Evolutionary conservation across 2,329 filamentous ascomycete species (phyloP).

Genomic region (Orbilia blumenaviensis): DNA sequence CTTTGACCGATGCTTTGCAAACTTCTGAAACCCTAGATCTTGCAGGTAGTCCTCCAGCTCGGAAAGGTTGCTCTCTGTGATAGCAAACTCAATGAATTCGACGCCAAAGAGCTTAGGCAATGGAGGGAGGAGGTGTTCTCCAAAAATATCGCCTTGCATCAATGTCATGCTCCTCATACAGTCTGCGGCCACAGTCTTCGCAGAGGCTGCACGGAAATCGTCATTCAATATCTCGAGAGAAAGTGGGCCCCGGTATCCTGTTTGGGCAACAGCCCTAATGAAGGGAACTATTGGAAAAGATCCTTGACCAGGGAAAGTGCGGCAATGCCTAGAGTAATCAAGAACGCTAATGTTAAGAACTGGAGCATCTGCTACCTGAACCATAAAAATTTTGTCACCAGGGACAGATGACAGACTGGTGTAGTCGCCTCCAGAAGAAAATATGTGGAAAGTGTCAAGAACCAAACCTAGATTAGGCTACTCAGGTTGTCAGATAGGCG

Average conservation of each 20-base stretch:
- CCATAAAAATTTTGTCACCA: conserved; percentile 56
- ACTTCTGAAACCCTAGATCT: conserved; percentile 53
- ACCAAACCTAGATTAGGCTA: conserved; percentile 54
- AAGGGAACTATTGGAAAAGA: conserved; percentile 55
- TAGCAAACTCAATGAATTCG: conserved; percentile 55
- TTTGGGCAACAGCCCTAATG: conserved; percentile 51
- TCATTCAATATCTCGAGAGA: conserved; percentile 55
- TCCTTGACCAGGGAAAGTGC: conserved; percentile 54
- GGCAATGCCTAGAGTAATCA: conserved; percentile 55
- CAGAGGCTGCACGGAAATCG: conserved; percentile 54
- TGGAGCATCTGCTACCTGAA: conserved; percentile 55
- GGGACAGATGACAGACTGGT: conserved; percentile 53
- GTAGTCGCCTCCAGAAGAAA: conserved; percentile 54
- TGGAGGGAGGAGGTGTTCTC: conserved; percentile 53
- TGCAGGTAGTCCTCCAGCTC: conserved; percentile 52
- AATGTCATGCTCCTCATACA: conserved; percentile 54
- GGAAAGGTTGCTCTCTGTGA: conserved; percentile 51
- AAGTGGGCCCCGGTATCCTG: conserved; percentile 54
- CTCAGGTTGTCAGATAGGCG: conserved; percentile 41
- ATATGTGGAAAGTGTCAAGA: conserved; percentile 56
- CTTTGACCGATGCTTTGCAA: conserved; percentile 51
- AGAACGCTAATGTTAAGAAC: conserved; percentile 55
- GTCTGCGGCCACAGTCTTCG: conserved; percentile 52
- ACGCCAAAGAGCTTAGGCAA: conserved; percentile 52
- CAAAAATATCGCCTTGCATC: conserved; percentile 52